Conservation (phyloP, 306 rosid genomes). For the Hippophae rhamnoides region DNA sequence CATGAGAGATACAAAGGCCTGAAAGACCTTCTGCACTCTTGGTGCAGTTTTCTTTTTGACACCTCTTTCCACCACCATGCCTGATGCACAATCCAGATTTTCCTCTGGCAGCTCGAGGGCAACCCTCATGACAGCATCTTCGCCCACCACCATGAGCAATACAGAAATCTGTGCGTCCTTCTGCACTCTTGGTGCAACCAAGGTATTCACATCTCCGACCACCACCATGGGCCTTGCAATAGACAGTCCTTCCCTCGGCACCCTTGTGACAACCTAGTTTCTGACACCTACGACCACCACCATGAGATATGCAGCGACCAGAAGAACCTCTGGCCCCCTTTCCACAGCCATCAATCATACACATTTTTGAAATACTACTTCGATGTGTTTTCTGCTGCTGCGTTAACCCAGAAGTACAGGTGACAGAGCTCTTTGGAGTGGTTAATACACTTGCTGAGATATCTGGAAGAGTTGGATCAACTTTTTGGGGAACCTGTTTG, state of each 20-base stretch:
- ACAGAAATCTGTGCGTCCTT: constrained; percentile 90
- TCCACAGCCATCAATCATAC: constrained; percentile 84
- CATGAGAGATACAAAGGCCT: constrained; percentile 94
- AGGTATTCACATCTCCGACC: constrained; percentile 87
- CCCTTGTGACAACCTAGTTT: constrained; percentile 87
- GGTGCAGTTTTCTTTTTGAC: constrained; percentile 79
- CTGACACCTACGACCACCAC: constrained; percentile 94
- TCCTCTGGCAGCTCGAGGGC: constrained; percentile 91
- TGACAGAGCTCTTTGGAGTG: constrained; percentile 62
- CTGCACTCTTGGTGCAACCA: constrained; percentile 98
- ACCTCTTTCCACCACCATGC: constrained; percentile 95
- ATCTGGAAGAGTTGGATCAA: constrained; percentile 34
- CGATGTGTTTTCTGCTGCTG: constrained; percentile 43
- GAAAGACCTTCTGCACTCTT: constrained; percentile 96
- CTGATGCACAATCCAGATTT: constrained; percentile 91
- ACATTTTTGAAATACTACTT: constrained; percentile 49
- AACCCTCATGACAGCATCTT: constrained; percentile 70
- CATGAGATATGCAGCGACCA: constrained; percentile 88
- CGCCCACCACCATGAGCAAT: constrained; percentile 98
- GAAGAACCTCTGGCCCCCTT: constrained; percentile 98
- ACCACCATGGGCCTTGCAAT: constrained; percentile 97
- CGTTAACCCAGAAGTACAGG: constrained; percentile 61
- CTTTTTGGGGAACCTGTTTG: constrained; percentile 35
- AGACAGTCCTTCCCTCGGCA: constrained; percentile 91
- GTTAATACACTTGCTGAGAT: constrained; percentile 38